Conservation (phyloP, 176 grass and related monocot species). For the Carex pumila region DNA sequence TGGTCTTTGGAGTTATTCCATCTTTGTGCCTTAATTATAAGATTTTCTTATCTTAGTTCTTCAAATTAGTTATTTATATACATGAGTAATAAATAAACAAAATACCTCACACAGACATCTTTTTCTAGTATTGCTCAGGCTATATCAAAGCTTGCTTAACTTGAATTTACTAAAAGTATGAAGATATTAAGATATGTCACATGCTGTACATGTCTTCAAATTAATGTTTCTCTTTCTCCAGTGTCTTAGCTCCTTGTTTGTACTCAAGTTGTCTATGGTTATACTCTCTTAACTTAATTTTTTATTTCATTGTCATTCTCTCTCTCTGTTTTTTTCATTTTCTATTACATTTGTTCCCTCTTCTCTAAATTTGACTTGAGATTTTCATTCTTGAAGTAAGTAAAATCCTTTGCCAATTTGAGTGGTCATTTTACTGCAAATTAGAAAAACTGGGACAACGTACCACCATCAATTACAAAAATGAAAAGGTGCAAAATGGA, state of each 20-base stretch:
- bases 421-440: background rate
- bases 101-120: background rate
- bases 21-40: background rate
- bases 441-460: background rate
- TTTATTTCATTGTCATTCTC: background rate
- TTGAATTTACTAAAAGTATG: constrained; percentile 9
- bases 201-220: background rate
- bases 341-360: background rate
- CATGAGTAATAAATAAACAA: background rate
- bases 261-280: background rate
- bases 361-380: background rate
- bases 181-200: background rate
- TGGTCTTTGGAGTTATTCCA: background rate
- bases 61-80: constrained; percentile 9
- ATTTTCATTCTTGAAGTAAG: background rate
- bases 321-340: background rate
- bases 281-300: background rate
- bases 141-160: background rate
- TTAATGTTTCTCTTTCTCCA: background rate
- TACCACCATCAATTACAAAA: background rate
- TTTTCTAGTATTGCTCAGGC: background rate
- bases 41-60: constrained; percentile 5
- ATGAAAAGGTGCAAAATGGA: background rate
- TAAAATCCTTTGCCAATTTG: background rate
- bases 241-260: background rate